phyloP scores from a whole-genome alignment of 805 yeast genomes.

The Candida montana region DNA sequence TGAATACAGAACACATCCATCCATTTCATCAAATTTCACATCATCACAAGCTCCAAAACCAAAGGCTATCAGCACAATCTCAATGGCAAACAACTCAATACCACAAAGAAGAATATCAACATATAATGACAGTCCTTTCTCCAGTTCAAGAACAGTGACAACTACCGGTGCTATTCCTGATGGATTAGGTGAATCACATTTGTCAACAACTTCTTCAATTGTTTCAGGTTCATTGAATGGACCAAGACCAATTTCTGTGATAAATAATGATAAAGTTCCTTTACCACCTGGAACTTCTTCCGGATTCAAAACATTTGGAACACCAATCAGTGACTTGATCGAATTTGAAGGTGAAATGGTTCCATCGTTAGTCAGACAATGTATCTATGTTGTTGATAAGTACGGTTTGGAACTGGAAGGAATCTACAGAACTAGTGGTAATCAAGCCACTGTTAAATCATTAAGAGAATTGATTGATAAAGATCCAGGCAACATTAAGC shows the following conservation, averaged over 20 bases:
- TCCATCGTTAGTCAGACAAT: conserved; percentile 83
- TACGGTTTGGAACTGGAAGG: conserved; percentile 87
- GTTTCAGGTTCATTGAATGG: conserved; percentile 13
- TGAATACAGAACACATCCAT: conserved; percentile 66
- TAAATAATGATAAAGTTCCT: conserved; percentile 24
- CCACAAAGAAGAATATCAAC: conserved; percentile 27
- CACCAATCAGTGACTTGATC: conserved; percentile 70
- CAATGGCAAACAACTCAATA: conserved; percentile 8
- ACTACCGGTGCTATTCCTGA: neutral
- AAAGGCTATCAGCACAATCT: conserved; percentile 9
- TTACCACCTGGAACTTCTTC: conserved; percentile 24
- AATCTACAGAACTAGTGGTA: conserved; percentile 82
- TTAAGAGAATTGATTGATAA: conserved; percentile 65
- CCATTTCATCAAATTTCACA: conserved; percentile 34
- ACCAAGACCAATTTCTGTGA: conserved; percentile 27
- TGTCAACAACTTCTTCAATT: conserved; percentile 9
- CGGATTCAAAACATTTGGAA: conserved; percentile 64
- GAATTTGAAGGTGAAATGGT: conserved; percentile 86
- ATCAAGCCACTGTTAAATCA: conserved; percentile 65
- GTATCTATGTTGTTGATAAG: conserved; percentile 79
- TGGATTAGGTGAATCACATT: conserved; percentile 5
- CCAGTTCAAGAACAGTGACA: conserved; percentile 16
- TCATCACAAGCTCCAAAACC: conserved; percentile 17
- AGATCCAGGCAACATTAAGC: conserved; percentile 62
- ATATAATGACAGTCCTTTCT: conserved; percentile 30